Evolutionary conservation across 495 filamentous ascomycete genomes (phyloP).

Genomic region (Aspergillus bridgeri): DNA sequence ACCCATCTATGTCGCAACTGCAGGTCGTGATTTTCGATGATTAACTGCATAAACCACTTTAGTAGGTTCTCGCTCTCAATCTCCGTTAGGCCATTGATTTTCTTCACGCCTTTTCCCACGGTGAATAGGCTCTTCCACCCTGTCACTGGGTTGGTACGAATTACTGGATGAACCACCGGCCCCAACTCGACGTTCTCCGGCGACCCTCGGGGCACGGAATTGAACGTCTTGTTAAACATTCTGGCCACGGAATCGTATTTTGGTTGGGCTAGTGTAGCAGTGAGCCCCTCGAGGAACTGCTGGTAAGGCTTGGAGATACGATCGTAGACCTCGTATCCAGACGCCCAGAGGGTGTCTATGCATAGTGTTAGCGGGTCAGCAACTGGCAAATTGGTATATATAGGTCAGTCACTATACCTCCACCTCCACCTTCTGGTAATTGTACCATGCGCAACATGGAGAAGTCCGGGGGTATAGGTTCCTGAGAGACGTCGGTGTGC

Average conservation of each 20-base stretch:
- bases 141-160: constrained; percentile 72
- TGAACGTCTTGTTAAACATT: constrained; percentile 43
- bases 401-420: constrained; percentile 20
- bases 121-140: constrained; percentile 74
- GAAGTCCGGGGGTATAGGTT: constrained; percentile 66
- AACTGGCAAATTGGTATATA: not conserved
- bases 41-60: constrained; percentile 54
- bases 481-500: constrained; percentile 72
- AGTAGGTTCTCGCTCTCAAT: constrained; percentile 44
- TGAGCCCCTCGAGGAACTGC: constrained; percentile 60
- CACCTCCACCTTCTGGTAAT: constrained; percentile 66
- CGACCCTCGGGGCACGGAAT: constrained; percentile 50
- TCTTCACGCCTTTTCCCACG: constrained; percentile 25
- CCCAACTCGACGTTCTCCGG: constrained; percentile 59
- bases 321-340: constrained; percentile 72
- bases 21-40: constrained; percentile 62
- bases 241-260: constrained; percentile 12
- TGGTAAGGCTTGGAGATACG: constrained; percentile 59
- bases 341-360: constrained; percentile 65
- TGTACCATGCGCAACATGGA: constrained; percentile 57
- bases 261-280: constrained; percentile 47
- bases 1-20: constrained; percentile 64
- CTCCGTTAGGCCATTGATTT: constrained; percentile 16
- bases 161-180: constrained; percentile 58
- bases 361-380: constrained; percentile 39